Percentiles rank a stretch among this genome's conserved stretches.
phyloP scores from a whole-genome alignment of 495 filamentous ascomycete genomes.

The Beverwykella pulmonaria region DNA sequence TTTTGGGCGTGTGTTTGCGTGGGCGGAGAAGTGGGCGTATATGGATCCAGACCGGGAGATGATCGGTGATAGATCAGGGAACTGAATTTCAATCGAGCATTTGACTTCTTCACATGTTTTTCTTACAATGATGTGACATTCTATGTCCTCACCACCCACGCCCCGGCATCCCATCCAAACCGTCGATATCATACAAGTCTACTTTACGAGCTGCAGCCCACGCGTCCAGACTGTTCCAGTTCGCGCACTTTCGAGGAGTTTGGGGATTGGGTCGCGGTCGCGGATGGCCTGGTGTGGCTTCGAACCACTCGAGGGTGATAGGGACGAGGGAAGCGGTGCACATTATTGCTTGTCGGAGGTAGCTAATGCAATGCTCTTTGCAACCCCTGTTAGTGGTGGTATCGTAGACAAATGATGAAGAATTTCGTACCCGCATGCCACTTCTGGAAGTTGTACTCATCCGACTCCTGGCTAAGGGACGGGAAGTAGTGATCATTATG shows the following conservation, averaged over 20 bases:
- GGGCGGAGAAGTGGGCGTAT: conserved; percentile 15
- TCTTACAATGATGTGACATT: neutral
- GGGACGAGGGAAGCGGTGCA: conserved; percentile 8
- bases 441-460: conserved; percentile 1
- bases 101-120: too few relatives aligned
- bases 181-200: conserved; percentile 9
- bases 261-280: neutral
- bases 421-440: conserved; percentile 14
- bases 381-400: neutral
- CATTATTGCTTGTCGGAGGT: conserved; percentile 2
- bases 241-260: conserved; percentile 4
- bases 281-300: neutral
- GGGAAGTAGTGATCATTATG: conserved; percentile 18
- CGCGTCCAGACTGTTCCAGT: conserved; percentile 5
- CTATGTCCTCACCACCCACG: neutral
- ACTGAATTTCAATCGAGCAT: neutral
- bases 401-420: neutral
- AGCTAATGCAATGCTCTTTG: conserved; percentile 10
- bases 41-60: neutral
- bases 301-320: conserved; percentile 6
- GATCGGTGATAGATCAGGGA: too few relatives aligned
- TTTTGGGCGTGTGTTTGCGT: conserved; percentile 7
- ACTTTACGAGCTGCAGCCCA: conserved; percentile 5
- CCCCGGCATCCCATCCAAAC: neutral
- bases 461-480: neutral